These are phyloP conservation scores for Scheffersomyces segobiensis DNA, from an alignment of 1,139 yeast species.

Conservation along the genomic window DNA sequence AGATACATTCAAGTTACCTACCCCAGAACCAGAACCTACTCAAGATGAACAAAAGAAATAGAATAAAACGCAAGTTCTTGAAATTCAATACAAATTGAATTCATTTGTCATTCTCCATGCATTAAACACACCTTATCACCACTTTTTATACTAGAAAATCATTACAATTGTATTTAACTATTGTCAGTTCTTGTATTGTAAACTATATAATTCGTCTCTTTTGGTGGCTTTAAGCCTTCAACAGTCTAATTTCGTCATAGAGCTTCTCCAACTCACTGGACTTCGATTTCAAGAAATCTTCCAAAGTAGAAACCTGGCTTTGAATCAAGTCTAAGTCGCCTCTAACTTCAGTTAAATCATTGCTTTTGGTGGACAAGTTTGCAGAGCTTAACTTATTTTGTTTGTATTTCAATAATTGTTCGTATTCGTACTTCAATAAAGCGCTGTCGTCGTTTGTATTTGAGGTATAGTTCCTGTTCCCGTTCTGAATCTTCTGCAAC, in stretches of 20 bases:
- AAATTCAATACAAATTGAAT: neutral
- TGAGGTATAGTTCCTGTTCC: conserved; percentile 31
- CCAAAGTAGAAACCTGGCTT: conserved; percentile 61
- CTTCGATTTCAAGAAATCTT: conserved; percentile 55
- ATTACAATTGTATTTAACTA: neutral
- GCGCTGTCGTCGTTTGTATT: conserved; percentile 33
- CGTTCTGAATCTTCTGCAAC: conserved; percentile 57
- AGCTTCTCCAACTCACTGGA: conserved; percentile 51
- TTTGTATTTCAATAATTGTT: conserved; percentile 76
- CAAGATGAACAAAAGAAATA: conserved; percentile 38
- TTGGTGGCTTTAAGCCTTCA: neutral
- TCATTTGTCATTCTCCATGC: neutral
- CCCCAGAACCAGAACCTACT: conserved; percentile 76
- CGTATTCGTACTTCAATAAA: conserved; percentile 68
- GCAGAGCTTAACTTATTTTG: conserved; percentile 5
- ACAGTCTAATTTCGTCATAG: conserved; percentile 36
- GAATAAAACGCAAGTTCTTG: conserved; percentile 7
- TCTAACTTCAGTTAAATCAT: conserved; percentile 42
- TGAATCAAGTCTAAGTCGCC: conserved; percentile 66
- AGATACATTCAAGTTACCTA: conserved; percentile 75
- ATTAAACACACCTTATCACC: neutral
- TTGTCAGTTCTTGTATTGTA: neutral
- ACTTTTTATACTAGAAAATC: neutral
- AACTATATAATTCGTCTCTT: neutral
- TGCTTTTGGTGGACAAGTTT: conserved; percentile 7